Base-by-base conservation (phyloP, 2,329 filamentous ascomycete species). In the Claviceps paspali region DNA sequence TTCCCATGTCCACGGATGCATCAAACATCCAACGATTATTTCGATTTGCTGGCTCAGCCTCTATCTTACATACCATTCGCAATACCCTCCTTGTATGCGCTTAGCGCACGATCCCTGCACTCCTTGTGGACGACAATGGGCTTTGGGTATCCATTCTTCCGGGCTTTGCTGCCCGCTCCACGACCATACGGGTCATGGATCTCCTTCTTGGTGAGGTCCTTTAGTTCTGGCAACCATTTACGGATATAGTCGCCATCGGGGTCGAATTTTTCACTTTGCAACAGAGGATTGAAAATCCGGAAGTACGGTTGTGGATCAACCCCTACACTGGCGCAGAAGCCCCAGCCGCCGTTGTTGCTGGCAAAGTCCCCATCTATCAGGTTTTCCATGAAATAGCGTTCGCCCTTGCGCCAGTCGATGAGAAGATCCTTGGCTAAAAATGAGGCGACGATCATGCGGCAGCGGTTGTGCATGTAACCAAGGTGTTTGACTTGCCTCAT, bases 251-350 rank as follows among this genome's bases (percentile, higher is more conserved):
- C 73, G 0, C 85, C 87, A 0, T 79, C 64, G 0, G 70, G 63
- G 52, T 94, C 86, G 48, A 92, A 93, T 57, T 81, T 87, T 64
- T 91, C 82, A 47, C 80, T 84, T 62, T 94, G 86, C 14, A 83
- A 60, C 31, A 85, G 54, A 0, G 86, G 86, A 49, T 92, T 94
- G 59, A 94, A 94, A 36, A 94, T 82, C 6, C 85, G 70, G 45
- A 94, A 94, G 53, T 92, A 94, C 0, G 86, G 85, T 56, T 93
- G 82, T 1, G 84, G 82, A 54, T 92, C 84, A 6, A 86, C 82
- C 1, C 83, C 81, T 0, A 77, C 78, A 14, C 68, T 73, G 4
- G 79, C 76, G 18, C 67, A 58, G 43, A 63, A 64, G 1, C 61
- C 72, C 68, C 70, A 74, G 3, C 70, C 70, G 21, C 70, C 67